Base-by-base conservation (phyloP, 2,329 filamentous ascomycete genomes). In the Cordyceps sp. region DNA sequence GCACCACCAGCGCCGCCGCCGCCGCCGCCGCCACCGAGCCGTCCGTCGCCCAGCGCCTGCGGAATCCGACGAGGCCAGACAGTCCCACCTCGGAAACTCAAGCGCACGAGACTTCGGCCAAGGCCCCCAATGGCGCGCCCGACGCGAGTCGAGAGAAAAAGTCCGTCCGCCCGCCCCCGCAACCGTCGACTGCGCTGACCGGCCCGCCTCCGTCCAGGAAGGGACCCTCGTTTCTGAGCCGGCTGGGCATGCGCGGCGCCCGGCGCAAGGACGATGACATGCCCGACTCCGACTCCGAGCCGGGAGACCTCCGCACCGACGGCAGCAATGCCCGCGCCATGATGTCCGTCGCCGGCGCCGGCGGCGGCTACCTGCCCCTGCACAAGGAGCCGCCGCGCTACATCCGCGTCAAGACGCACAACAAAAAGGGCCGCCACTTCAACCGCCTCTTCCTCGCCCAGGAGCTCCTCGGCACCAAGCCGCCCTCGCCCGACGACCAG, bases 321-420 rank as follows among this genome's bases (percentile, higher is more conserved):
- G 84, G 84, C 33, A 80, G 78, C 59, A 78, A 92, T 53, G 81
- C 84, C 22, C 72, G 79, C 43, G 75, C 86, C 37, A 88, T 93
- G 52, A 79, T 79, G 24, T 78, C 83, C 37, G 70, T 78, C 31
- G 68, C 82, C 46, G 79, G 72, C 32, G 69, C 71, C 18, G 66
- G 59, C 34, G 61, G 58, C 33, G 78, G 84, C 36, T 96, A 78
- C 52, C 83, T 84, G 34, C 88, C 90, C 7, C 73, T 78, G 39
- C 78, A 92, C 47, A 90, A 90, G 41, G 82, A 86, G 33, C 86
- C 88, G 4, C 84, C 86, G 3, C 74, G 82, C 18, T 96, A 96
- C 48, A 90, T 96, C 45, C 83, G 84, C 41, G 78, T 93, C 37
- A 74, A 78, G 40, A 61, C 78, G 2, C 76, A 83, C 47, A 74